phyloP scores from a whole-genome alignment of 2,329 filamentous ascomycete species.

The Fusarium fracticaudum region DNA sequence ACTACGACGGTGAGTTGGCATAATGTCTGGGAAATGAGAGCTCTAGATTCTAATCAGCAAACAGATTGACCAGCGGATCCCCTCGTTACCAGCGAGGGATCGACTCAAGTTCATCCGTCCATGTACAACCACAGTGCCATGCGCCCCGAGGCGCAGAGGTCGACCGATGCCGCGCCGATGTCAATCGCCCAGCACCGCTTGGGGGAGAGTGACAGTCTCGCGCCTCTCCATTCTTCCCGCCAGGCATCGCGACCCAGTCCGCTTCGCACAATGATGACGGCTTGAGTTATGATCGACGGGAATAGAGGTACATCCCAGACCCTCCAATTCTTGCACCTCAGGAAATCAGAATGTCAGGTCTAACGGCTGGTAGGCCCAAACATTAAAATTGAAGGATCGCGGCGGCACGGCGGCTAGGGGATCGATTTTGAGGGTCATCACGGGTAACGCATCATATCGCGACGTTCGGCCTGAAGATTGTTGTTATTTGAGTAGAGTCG shows the following conservation, averaged over 20 bases:
- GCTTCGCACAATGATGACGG: conserved; percentile 74
- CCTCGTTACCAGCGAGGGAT: conserved; percentile 89
- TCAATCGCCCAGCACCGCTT: conserved; percentile 58
- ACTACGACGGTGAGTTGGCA: conserved; percentile 72
- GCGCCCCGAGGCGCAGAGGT: conserved; percentile 53
- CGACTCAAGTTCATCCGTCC: conserved; percentile 69
- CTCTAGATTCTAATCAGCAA: conserved; percentile 11
- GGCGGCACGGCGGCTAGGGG: conserved; percentile 38
- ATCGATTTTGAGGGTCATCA: conserved; percentile 35
- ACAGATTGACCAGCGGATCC: conserved; percentile 88
- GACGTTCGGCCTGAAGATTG: conserved; percentile 30
- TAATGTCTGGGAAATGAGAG: background rate
- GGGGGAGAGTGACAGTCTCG: conserved; percentile 58
- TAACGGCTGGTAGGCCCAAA: conserved; percentile 40
- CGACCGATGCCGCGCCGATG: conserved; percentile 57
- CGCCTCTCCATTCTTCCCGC: conserved; percentile 55
- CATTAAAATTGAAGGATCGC: conserved; percentile 41
- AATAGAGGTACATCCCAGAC: conserved; percentile 43
- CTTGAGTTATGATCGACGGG: conserved; percentile 57
- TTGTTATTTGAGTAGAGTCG: conserved; percentile 41
- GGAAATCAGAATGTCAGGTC: conserved; percentile 30
- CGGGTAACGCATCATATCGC: conserved; percentile 2
- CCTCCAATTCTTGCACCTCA: conserved; percentile 18
- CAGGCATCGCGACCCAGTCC: conserved; percentile 71
- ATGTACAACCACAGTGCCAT: conserved; percentile 55